A percentile compares a stretch with the other conserved stretches of the same genome.
Evolutionary conservation across 2,329 filamentous ascomycete genomes (phyloP).

Genomic region (Fusarium chlamydosporum): DNA sequence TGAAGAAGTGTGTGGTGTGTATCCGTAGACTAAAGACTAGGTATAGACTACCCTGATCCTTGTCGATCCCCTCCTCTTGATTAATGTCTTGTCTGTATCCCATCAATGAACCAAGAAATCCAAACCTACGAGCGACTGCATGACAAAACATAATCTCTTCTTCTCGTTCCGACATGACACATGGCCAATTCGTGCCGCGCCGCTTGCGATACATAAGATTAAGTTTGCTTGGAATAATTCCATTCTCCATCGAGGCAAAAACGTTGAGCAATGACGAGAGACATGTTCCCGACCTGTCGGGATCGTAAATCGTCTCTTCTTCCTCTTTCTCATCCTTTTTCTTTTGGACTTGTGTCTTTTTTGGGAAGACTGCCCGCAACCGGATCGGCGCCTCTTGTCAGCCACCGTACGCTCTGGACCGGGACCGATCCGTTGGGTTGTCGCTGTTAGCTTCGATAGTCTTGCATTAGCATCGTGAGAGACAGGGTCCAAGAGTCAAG

Average conservation of each 20-base stretch:
- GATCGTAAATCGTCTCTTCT: slow-evolving; percentile 26
- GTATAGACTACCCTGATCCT: slow-evolving; percentile 14
- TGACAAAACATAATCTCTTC: slow-evolving; percentile 16
- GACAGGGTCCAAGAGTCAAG: slow-evolving; percentile 36
- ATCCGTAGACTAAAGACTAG: neutral
- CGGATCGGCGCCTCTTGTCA: slow-evolving; percentile 32
- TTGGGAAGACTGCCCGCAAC: slow-evolving; percentile 20
- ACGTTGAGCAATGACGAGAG: slow-evolving; percentile 6
- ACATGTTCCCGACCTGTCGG: slow-evolving; percentile 5
- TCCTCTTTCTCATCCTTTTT: neutral
- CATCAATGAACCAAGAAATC: neutral
- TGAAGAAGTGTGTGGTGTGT: no score
- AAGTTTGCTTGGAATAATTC: slow-evolving; percentile 6
- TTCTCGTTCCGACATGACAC: neutral
- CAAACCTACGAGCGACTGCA: neutral
- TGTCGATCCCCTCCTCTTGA: slow-evolving; percentile 13
- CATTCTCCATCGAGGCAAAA: slow-evolving; percentile 1
- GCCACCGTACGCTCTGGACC: slow-evolving; percentile 43
- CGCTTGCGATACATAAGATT: neutral
- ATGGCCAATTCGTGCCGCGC: neutral
- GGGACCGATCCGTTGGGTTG: slow-evolving; percentile 35
- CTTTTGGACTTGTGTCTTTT: slow-evolving; percentile 16
- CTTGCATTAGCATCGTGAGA: slow-evolving; percentile 22
- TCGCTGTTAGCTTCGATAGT: slow-evolving; percentile 46
- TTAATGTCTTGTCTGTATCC: slow-evolving; percentile 5